Conservation (phyloP, 176 grass and related monocot species). For the Alopecurus myosuroides region DNA sequence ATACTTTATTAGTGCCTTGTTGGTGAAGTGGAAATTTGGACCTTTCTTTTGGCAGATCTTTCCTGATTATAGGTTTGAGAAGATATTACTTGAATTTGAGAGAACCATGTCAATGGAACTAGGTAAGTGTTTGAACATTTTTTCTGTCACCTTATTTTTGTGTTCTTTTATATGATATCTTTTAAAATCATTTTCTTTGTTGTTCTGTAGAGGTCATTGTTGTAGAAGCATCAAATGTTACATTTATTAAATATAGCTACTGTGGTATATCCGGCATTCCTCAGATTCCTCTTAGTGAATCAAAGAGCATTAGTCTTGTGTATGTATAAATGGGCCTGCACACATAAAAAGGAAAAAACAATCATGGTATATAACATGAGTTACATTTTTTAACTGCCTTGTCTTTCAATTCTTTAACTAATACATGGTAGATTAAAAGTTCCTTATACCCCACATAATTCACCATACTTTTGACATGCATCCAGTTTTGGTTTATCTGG, state of each 20-base stretch:
- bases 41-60: conserved; percentile 67
- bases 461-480: background rate
- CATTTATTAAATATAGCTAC: background rate
- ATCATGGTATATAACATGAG: background rate
- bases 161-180: background rate
- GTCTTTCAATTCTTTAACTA: background rate
- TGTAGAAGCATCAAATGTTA: conserved; percentile 1
- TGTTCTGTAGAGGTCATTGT: background rate
- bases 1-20: background rate
- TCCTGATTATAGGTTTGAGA: conserved; percentile 90
- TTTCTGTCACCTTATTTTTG: background rate
- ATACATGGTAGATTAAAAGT: background rate
- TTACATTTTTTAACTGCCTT: background rate
- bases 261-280: background rate
- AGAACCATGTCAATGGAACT: conserved; percentile 85
- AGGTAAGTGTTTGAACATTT: conserved; percentile 45
- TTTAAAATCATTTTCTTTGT: conserved; percentile 8
- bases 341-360: background rate
- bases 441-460: background rate
- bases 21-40: conserved; percentile 6
- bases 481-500: background rate
- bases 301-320: conserved; percentile 4
- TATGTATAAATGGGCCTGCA: background rate
- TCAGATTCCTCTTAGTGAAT: background rate
- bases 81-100: conserved; percentile 81